Percentiles rank a stretch among this genome's conserved stretches.
phyloP scores from a whole-genome alignment of 306 rosid species.

The Quercus gilva region DNA sequence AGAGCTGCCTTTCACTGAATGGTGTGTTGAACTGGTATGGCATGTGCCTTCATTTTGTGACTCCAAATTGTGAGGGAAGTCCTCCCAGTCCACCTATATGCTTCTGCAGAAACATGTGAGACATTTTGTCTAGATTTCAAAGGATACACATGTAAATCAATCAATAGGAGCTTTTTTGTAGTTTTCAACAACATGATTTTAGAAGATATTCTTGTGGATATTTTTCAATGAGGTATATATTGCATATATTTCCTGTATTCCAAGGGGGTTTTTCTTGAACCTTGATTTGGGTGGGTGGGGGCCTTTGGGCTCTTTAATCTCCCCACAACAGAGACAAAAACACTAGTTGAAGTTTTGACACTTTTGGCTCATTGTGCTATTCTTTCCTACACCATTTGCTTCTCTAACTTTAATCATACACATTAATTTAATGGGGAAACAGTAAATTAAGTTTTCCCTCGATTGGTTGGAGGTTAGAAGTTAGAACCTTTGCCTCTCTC shows the following conservation, averaged over 20 bases:
- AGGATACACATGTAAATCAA: neutral
- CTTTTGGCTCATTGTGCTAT: neutral
- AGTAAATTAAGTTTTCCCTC: neutral
- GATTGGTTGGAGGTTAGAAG: too few relatives aligned
- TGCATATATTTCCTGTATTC: neutral
- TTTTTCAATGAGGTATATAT: neutral
- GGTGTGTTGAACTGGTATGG: constrained; percentile 29
- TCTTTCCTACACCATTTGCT: neutral
- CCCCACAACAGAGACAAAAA: constrained; percentile 7
- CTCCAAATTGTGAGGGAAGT: constrained; percentile 38
- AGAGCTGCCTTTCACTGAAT: constrained; percentile 37
- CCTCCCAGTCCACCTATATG: constrained; percentile 17
- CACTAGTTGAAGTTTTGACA: neutral
- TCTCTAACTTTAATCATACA: neutral
- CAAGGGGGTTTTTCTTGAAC: neutral
- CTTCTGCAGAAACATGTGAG: constrained; percentile 10
- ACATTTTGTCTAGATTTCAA: neutral
- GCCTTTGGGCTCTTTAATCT: neutral
- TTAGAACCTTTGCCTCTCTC: too few relatives aligned
- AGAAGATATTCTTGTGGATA: neutral
- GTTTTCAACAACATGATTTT: neutral
- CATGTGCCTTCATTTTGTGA: constrained; percentile 26
- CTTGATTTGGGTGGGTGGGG: constrained; percentile 6
- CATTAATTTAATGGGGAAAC: neutral
- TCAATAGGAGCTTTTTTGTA: too few relatives aligned